Percentiles rank a stretch among this genome's conserved stretches.
Evolutionary conservation across 768 basidiomycete species (phyloP).

Genomic region (Suillus alpinus): DNA sequence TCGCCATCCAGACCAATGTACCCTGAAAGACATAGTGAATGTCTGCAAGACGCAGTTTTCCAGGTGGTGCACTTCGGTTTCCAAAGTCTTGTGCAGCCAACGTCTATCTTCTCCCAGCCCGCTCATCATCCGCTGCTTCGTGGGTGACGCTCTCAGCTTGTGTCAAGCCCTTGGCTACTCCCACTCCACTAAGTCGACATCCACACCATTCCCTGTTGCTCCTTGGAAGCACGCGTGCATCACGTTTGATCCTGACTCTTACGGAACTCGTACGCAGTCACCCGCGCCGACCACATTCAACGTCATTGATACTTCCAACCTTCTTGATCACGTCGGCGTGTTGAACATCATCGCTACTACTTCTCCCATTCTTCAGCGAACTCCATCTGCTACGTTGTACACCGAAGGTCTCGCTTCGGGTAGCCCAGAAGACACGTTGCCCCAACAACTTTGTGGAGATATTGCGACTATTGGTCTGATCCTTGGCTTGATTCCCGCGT

Average conservation of each 20-base stretch:
- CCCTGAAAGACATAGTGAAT: background rate
- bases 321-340: slow-evolving; percentile 30
- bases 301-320: slow-evolving; percentile 32
- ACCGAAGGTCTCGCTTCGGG: slow-evolving; percentile 22
- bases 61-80: slow-evolving; percentile 24
- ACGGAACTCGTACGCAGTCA: slow-evolving; percentile 10
- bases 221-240: slow-evolving; percentile 25
- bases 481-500: slow-evolving; percentile 22
- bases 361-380: slow-evolving; percentile 21
- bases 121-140: slow-evolving; percentile 27
- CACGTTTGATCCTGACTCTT: slow-evolving; percentile 19
- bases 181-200: slow-evolving; percentile 4
- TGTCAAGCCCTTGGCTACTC: slow-evolving; percentile 23
- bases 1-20: background rate
- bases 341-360: slow-evolving; percentile 23
- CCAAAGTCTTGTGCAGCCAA: slow-evolving; percentile 8
- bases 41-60: slow-evolving; percentile 21
- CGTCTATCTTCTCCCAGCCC: slow-evolving; percentile 2
- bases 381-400: slow-evolving; percentile 24
- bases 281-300: slow-evolving; percentile 28
- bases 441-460: slow-evolving; percentile 27
- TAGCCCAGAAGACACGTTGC: slow-evolving; percentile 12
- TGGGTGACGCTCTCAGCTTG: slow-evolving; percentile 26
- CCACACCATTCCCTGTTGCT: slow-evolving; percentile 18
- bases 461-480: slow-evolving; percentile 25